Base-by-base conservation (phyloP, 2,329 filamentous ascomycete genomes). In the Alternaria solani region DNA sequence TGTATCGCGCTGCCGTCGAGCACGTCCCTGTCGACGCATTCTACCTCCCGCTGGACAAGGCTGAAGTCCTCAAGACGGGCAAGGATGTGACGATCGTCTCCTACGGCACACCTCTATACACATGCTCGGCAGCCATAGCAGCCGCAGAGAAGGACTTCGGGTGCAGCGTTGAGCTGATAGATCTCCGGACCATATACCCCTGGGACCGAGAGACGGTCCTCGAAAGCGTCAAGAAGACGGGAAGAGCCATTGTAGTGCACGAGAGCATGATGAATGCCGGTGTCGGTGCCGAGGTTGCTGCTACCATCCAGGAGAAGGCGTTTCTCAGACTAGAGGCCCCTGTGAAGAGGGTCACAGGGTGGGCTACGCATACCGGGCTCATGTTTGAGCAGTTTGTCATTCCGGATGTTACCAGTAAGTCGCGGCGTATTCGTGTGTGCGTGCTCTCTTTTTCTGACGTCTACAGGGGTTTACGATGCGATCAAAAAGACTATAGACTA, bases 201-300 rank as follows among this genome's bases (percentile, higher is more conserved):
- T 97, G 94, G 94, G 94, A 97, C 76, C 88, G 92, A 71, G 84
- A 90, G 74, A 91, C 91, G 0, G 86, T 97, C 1, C 83, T 96
- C 61, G 82, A 89, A 54, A 97, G 93, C 65, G 94, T 96, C 14
- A 87, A 86, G 69, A 96, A 95, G 83, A 97, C 94, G 0, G 93
- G 94, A 0, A 82, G 92, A 61, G 93, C 91, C 39, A 86, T 97
- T 55, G 90, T 97, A 2, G 94, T 97, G 7, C 94, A 97, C 75
- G 94, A 97, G 80, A 89, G 92, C 58, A 96, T 95, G 91, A 85
- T 94, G 65, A 97, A 96, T 71, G 91, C 91, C 7, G 94, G 94
- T 14, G 87, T 97, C 16, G 94, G 94, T 2, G 93, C 94, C 5
- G 93, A 97, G 75, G 89, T 97, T 1, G 92, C 94, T 1, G 92